phyloP scores from a whole-genome alignment of 2,329 filamentous ascomycete genomes.

The Tolypocladium tropicale region DNA sequence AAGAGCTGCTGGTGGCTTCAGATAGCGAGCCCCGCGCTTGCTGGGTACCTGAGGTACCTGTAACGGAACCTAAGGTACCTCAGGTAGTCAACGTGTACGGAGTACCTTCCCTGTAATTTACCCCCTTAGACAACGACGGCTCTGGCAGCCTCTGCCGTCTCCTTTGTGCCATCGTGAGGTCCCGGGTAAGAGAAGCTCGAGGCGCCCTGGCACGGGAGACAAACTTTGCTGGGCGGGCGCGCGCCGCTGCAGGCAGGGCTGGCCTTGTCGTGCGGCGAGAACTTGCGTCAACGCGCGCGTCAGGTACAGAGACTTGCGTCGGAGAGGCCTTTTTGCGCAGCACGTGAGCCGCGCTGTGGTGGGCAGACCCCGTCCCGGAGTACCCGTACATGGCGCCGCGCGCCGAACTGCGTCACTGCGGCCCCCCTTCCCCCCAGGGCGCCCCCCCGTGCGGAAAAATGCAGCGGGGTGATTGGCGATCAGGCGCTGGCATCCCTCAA shows the following conservation, averaged over 20 bases:
- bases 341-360: background rate
- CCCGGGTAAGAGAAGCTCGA: background rate
- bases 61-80: too few relatives aligned
- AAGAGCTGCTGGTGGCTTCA: background rate
- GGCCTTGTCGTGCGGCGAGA: background rate
- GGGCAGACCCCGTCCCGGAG: background rate
- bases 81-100: background rate
- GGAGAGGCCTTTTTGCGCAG: background rate
- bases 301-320: background rate
- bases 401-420: background rate
- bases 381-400: background rate
- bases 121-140: too few relatives aligned
- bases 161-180: background rate
- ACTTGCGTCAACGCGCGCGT: background rate
- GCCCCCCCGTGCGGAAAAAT: background rate
- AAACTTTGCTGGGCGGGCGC: background rate
- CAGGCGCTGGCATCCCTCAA: constrained; percentile 3
- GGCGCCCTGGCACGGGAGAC: too few relatives aligned
- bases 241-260: background rate
- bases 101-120: background rate
- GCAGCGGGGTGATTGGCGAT: constrained; percentile 1
- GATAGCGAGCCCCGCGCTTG: background rate
- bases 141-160: too few relatives aligned
- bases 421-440: too few relatives aligned
- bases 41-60: background rate